phyloP scores from a whole-genome alignment of 2,329 filamentous ascomycete species.

The Coniochaeta ligniaria region DNA sequence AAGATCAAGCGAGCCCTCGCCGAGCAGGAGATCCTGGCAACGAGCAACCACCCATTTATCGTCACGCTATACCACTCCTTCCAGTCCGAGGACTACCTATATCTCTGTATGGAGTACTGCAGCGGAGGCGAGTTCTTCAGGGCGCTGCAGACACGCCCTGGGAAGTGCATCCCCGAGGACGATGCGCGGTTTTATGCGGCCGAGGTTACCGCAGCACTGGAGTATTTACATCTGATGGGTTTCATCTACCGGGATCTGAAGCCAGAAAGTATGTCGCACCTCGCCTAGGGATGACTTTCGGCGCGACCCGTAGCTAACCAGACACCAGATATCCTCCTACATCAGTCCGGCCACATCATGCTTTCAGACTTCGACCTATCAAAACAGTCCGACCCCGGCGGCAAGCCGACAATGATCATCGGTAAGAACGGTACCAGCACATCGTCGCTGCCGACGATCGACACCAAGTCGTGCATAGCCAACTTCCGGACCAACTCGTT shows the following conservation, averaged over 20 bases:
- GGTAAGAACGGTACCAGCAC: slow-evolving; percentile 82
- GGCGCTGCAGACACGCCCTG: slow-evolving; percentile 89
- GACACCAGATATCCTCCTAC: slow-evolving; percentile 80
- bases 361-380: slow-evolving; percentile 97
- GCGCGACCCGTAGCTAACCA: slow-evolving; percentile 24
- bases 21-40: slow-evolving; percentile 95
- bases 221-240: slow-evolving; percentile 97
- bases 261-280: slow-evolving; percentile 72
- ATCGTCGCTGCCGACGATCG: slow-evolving; percentile 87
- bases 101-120: slow-evolving; percentile 99
- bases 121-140: slow-evolving; percentile 98
- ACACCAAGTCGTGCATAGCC: slow-evolving; percentile 96
- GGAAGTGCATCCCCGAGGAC: slow-evolving; percentile 95
- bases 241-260: slow-evolving; percentile 99
- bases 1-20: slow-evolving; percentile 98
- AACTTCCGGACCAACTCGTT: slow-evolving; percentile 99
- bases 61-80: slow-evolving; percentile 98
- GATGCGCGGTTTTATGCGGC: slow-evolving; percentile 96
- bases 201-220: slow-evolving; percentile 91
- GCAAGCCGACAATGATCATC: slow-evolving; percentile 96
- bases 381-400: slow-evolving; percentile 93
- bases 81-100: slow-evolving; percentile 96
- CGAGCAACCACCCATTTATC: slow-evolving; percentile 98
- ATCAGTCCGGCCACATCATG: slow-evolving; percentile 99
- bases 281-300: not conserved